Evolutionary conservation across 306 rosid genomes (phyloP).

Genomic region (Sechiopsis laciniata): DNA sequence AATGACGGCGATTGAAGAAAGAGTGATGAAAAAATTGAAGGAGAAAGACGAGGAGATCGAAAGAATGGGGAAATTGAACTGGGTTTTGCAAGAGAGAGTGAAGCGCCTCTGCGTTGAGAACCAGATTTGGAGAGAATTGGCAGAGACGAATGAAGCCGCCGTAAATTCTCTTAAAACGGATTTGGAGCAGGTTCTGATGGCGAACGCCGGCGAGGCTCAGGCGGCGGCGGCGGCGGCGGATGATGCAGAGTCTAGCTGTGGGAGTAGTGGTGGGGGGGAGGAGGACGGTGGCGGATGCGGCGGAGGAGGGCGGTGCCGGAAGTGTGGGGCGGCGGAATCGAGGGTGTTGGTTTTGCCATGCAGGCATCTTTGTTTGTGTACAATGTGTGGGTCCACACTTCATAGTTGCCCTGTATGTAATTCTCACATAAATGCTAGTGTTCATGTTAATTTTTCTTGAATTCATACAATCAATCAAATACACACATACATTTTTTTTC

Average conservation of each 20-base stretch:
- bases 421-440: slow-evolving; percentile 57
- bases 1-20: slow-evolving; percentile 39
- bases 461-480: background rate
- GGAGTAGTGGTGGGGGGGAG: slow-evolving; percentile 32
- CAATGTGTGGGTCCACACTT: slow-evolving; percentile 65
- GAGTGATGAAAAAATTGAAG: slow-evolving; percentile 45
- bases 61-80: slow-evolving; percentile 56
- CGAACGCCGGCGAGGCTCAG: slow-evolving; percentile 36
- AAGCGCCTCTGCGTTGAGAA: slow-evolving; percentile 53
- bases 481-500: background rate
- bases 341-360: slow-evolving; percentile 75
- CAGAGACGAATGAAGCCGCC: slow-evolving; percentile 68
- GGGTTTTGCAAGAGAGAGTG: slow-evolving; percentile 63
- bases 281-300: background rate
- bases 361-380: slow-evolving; percentile 80
- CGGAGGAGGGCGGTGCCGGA: slow-evolving; percentile 38
- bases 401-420: slow-evolving; percentile 69
- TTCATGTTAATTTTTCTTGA: slow-evolving; percentile 78
- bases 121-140: slow-evolving; percentile 71
- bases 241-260: slow-evolving; percentile 61
- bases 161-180: slow-evolving; percentile 61
- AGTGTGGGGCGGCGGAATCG: slow-evolving; percentile 61
- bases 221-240: slow-evolving; percentile 13
- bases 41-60: slow-evolving; percentile 83
- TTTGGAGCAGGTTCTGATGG: slow-evolving; percentile 54